Evolutionary conservation across 1,284 basidiomycete species (phyloP).

Genomic region (Trichosporon ovoides): DNA sequence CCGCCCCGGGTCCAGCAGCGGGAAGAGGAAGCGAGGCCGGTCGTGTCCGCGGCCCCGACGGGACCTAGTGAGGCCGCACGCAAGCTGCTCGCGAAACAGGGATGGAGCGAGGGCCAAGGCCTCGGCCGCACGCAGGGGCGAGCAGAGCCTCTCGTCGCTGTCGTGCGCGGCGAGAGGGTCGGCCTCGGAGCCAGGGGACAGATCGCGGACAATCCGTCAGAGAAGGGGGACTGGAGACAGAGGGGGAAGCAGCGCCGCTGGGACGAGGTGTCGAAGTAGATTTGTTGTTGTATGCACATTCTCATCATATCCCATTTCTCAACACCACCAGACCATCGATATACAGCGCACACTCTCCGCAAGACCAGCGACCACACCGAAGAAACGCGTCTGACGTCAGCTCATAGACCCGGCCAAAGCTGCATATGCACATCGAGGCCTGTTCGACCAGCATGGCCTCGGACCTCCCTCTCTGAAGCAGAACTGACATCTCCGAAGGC

Average conservation of each 20-base stretch:
- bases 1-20: slow-evolving; percentile 12
- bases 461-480: no score
- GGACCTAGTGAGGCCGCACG: slow-evolving; percentile 19
- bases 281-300: not conserved
- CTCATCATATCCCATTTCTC: no score
- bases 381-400: no score
- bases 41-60: slow-evolving; percentile 2
- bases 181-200: slow-evolving; percentile 33
- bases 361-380: no score
- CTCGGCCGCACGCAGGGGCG: slow-evolving; percentile 36
- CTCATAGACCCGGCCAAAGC: no score
- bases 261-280: slow-evolving; percentile 21
- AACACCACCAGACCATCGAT: no score
- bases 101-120: slow-evolving; percentile 38
- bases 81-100: slow-evolving; percentile 33
- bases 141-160: slow-evolving; percentile 28
- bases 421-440: no score
- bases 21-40: not conserved
- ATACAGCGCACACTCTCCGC: no score
- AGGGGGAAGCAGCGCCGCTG: slow-evolving; percentile 33
- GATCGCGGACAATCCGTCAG: slow-evolving; percentile 5
- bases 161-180: slow-evolving; percentile 26
- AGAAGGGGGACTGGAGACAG: slow-evolving; percentile 32
- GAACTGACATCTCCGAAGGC: no score
- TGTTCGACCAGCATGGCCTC: no score